Percentiles rank a stretch among this genome's conserved stretches.
Evolutionary conservation across 139 green algal species (phyloP).

Genomic region (Volvox africanus): DNA sequence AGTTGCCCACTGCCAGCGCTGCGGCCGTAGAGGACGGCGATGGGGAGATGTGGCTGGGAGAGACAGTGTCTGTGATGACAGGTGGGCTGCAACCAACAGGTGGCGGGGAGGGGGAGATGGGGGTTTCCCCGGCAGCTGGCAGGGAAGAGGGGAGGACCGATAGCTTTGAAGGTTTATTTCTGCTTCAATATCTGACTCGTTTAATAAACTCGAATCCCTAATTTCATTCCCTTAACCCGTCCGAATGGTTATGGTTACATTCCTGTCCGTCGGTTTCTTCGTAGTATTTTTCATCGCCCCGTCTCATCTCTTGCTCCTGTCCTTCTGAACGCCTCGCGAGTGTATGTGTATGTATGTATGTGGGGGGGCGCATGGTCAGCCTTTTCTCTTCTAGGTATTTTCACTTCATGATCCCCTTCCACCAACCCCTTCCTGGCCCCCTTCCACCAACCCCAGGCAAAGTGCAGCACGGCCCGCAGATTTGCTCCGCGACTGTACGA

Average conservation of each 20-base stretch:
- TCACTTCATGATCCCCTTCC: neutral
- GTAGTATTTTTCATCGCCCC: no score
- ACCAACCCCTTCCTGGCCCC: neutral
- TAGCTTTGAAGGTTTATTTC: no score
- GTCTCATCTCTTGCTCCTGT: neutral
- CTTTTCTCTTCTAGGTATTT: neutral
- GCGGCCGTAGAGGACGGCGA: neutral
- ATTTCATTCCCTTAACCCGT: no score
- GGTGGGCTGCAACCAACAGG: neutral
- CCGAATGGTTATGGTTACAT: no score
- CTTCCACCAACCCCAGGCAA: slow-evolving; percentile 15
- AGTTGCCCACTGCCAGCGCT: neutral
- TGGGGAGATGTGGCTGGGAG: slow-evolving; percentile 4
- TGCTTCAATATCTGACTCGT: no score
- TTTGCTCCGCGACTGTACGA: slow-evolving; percentile 22
- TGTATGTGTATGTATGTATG: no score
- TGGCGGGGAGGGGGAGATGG: neutral
- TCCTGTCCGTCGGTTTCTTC: no score
- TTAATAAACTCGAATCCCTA: no score
- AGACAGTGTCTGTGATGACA: neutral
- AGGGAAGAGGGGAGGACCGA: no score
- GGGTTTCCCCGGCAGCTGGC: no score
- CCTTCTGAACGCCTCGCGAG: no score
- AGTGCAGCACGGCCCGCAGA: slow-evolving; percentile 67
- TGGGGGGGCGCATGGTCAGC: no score